Percentiles rank a stretch among this genome's conserved stretches.
Evolutionary conservation across 176 grass and related monocot genomes (phyloP).

Genomic region (Alloteropsis semialata): DNA sequence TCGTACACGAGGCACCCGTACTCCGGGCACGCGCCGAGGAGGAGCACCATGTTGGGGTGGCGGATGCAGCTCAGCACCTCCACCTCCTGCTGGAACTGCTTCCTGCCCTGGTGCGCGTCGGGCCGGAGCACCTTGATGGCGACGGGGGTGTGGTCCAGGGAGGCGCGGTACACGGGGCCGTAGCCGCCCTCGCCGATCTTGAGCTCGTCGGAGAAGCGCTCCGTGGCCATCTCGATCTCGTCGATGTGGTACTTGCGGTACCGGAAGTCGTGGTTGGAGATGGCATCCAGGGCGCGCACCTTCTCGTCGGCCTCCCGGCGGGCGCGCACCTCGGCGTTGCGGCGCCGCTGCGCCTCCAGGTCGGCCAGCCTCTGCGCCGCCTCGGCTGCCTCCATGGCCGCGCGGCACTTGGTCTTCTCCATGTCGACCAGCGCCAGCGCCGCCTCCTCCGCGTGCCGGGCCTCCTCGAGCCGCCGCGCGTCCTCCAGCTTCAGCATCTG

Average conservation of each 20-base stretch:
- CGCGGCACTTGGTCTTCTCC: constrained; percentile 79
- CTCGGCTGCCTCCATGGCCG: constrained; percentile 78
- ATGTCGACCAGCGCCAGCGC: constrained; percentile 61
- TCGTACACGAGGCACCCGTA: constrained; percentile 94
- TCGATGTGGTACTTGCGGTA: constrained; percentile 89
- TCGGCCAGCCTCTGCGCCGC: constrained; percentile 74
- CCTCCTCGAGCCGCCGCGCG: constrained; percentile 63
- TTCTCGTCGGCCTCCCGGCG: constrained; percentile 82
- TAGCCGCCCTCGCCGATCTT: constrained; percentile 98
- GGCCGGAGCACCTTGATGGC: constrained; percentile 86
- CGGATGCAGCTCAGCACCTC: constrained; percentile 90
- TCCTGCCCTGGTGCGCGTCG: constrained; percentile 75
- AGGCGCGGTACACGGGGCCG: constrained; percentile 84
- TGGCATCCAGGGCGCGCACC: constrained; percentile 55
- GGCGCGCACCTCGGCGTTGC: constrained; percentile 79
- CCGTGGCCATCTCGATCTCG: constrained; percentile 77
- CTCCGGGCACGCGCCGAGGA: constrained; percentile 85
- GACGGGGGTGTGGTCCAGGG: constrained; percentile 82
- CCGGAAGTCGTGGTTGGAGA: constrained; percentile 60
- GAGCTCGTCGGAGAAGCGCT: constrained; percentile 69
- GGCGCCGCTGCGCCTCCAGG: constrained; percentile 70
- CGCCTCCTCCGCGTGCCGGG: constrained; percentile 59
- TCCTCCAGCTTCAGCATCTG: constrained; percentile 73
- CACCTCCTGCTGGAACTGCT: constrained; percentile 98
- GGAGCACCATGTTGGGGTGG: constrained; percentile 96